Evolutionary conservation across 129 eudicot genomes (phyloP), one percentile per base, ranked within the genome.

Genomic region (Escallonia herrerae): DNA sequence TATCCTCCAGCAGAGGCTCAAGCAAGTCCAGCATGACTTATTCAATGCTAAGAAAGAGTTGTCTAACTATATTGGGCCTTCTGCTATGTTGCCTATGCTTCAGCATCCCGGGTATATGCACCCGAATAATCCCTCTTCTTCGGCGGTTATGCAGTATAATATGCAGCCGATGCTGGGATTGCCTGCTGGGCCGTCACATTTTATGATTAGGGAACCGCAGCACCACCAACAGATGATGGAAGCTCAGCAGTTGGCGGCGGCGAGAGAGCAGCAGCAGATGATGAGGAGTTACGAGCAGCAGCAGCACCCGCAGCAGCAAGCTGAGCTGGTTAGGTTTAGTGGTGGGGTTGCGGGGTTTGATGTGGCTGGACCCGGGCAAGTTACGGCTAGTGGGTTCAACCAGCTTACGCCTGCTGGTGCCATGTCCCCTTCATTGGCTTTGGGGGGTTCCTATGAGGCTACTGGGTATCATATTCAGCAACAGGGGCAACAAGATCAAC

Each of bases 41-140:
- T 73, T 65, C 10, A 65, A 43, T 5, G 97, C 97, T 11, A 86
- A 80, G 70, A 71, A 82, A 3, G 97, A 90, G 65, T 56, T 90
- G 57, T 76, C 97, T 4, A 64, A 57, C 13, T 90, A 86, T 43
- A 84, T 84, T 15, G 89, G 95, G 0, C 95, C 97, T 3, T 74
- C 95, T 2, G 95, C 95, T 1, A 61, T 84, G 80, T 51, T 83
- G 50, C 89, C 97, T 8, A 72, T 83, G 49, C 53, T 84, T 50
- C 76, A 68, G 10, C 85, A 81, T 53, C 89, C 84, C 4, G 86
- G 89, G 15, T 63, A 80, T 6, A 53, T 84, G 42, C 75, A 72
- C 47, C 49, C 68, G 5, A 60, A 49, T 15, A 58, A 43, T 37
- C 72, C 58, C 54, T 41, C 81, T 5, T 4, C 72, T 5, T 43